phyloP scores from a whole-genome alignment of 306 rosid species.

The Begonia peltatifolia region DNA sequence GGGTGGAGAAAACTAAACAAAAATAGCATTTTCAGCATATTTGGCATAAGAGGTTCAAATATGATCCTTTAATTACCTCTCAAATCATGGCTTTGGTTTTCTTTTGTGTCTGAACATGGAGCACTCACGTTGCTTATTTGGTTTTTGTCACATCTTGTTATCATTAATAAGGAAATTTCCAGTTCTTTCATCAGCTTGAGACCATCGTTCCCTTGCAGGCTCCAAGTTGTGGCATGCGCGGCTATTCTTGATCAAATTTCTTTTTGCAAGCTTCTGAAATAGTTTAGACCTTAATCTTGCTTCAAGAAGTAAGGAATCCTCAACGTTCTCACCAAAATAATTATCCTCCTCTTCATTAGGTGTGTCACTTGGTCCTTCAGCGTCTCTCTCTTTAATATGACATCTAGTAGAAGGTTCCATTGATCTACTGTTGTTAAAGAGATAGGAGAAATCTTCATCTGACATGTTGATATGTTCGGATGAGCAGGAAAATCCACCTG shows the following conservation, averaged over 20 bases:
- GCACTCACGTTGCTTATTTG: constrained; percentile 9
- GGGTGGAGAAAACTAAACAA: not conserved
- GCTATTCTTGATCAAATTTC: constrained; percentile 20
- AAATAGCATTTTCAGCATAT: not conserved
- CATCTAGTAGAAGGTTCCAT: constrained; percentile 17
- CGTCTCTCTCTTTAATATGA: constrained; percentile 13
- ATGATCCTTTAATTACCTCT: constrained; percentile 30
- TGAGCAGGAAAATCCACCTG: constrained; percentile 49
- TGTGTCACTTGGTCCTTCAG: constrained; percentile 16
- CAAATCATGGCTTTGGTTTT: constrained; percentile 12
- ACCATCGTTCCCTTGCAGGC: constrained; percentile 29
- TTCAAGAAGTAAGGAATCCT: constrained; percentile 74
- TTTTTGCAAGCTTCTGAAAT: constrained; percentile 52
- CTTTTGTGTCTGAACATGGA: constrained; percentile 20
- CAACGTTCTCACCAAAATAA: constrained; percentile 15
- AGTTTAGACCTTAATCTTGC: constrained; percentile 68
- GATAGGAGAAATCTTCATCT: constrained; percentile 60
- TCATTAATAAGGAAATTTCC: constrained; percentile 18
- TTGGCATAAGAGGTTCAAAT: constrained; percentile 1
- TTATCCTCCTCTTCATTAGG: constrained; percentile 18
- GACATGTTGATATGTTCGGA: constrained; percentile 43
- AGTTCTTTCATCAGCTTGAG: constrained; percentile 36
- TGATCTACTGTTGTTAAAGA: constrained; percentile 28
- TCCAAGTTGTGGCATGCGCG: constrained; percentile 24
- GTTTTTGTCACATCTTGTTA: constrained; percentile 25